These are phyloP conservation scores for Penicillium nordicum DNA, from an alignment of 2,329 filamentous ascomycete genomes.

Conservation along the genomic window DNA sequence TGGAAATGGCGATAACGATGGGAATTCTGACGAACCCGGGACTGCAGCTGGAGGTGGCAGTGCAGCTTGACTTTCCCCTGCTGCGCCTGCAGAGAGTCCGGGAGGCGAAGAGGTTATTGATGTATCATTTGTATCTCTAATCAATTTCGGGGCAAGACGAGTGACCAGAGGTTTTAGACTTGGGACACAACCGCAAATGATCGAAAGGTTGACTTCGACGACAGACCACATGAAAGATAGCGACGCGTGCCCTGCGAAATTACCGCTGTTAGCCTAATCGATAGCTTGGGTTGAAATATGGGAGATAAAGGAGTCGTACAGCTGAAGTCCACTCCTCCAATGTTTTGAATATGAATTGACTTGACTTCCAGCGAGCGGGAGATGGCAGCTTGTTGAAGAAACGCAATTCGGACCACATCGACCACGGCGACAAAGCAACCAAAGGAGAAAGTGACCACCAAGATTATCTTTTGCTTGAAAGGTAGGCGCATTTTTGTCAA, in stretches of 20 bases:
- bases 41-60: slow-evolving; percentile 11
- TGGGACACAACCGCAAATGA: slow-evolving; percentile 89
- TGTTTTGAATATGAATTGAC: slow-evolving; percentile 35
- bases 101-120: slow-evolving; percentile 15
- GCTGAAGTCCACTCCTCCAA: slow-evolving; percentile 50
- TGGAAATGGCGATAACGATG: slow-evolving; percentile 8
- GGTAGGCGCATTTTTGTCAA: slow-evolving; percentile 83
- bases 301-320: slow-evolving; percentile 35
- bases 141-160: slow-evolving; percentile 55
- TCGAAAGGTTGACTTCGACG: slow-evolving; percentile 85
- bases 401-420: slow-evolving; percentile 85
- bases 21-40: background rate
- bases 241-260: slow-evolving; percentile 66
- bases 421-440: slow-evolving; percentile 85
- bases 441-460: slow-evolving; percentile 80
- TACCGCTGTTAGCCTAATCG: slow-evolving; percentile 43
- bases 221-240: slow-evolving; percentile 90
- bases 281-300: background rate
- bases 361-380: slow-evolving; percentile 31
- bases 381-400: slow-evolving; percentile 69
- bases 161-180: slow-evolving; percentile 82
- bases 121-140: slow-evolving; percentile 47
- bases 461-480: slow-evolving; percentile 78
- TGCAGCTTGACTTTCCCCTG: slow-evolving; percentile 9
- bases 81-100: slow-evolving; percentile 1